Conservation (phyloP, 768 basidiomycete species). For the Lactifluus echinatus region DNA sequence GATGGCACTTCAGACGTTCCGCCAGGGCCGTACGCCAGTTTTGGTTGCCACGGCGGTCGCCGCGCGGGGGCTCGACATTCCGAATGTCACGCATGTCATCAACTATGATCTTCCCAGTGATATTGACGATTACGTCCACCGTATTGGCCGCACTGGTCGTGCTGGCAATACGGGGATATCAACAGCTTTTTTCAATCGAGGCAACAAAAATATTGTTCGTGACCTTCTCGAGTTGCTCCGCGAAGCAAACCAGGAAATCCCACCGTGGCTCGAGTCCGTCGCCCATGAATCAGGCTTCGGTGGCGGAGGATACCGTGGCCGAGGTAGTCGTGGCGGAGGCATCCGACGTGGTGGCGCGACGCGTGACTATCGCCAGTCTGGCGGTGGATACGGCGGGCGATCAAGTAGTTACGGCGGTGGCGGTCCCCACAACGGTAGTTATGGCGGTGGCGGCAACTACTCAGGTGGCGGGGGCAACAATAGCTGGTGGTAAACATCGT, state of each 20-base stretch:
- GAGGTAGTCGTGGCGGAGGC: conserved; percentile 43
- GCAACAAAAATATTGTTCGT: conserved; percentile 85
- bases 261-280: conserved; percentile 82
- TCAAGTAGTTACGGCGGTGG: conserved; percentile 31
- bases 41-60: conserved; percentile 98
- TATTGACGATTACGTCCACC: conserved; percentile 98
- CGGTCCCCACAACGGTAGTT: conserved; percentile 23
- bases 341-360: conserved; percentile 52
- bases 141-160: conserved; percentile 96
- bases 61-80: conserved; percentile 97
- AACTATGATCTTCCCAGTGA: conserved; percentile 97
- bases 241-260: conserved; percentile 95
- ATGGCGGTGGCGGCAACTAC: conserved; percentile 25
- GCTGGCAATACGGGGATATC: conserved; percentile 95
- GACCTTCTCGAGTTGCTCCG: conserved; percentile 89
- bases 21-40: conserved; percentile 88
- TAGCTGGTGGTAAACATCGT: conserved; percentile 43
- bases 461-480: conserved; percentile 24
- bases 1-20: conserved; percentile 90
- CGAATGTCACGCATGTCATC: conserved; percentile 97
- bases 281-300: conserved; percentile 75
- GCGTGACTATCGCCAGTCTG: conserved; percentile 35
- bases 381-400: conserved; percentile 27
- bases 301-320: conserved; percentile 38
- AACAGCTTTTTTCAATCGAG: conserved; percentile 93